phyloP scores from a whole-genome alignment of 352 stramenopile genomes.

The Pythium rishiriense region DNA sequence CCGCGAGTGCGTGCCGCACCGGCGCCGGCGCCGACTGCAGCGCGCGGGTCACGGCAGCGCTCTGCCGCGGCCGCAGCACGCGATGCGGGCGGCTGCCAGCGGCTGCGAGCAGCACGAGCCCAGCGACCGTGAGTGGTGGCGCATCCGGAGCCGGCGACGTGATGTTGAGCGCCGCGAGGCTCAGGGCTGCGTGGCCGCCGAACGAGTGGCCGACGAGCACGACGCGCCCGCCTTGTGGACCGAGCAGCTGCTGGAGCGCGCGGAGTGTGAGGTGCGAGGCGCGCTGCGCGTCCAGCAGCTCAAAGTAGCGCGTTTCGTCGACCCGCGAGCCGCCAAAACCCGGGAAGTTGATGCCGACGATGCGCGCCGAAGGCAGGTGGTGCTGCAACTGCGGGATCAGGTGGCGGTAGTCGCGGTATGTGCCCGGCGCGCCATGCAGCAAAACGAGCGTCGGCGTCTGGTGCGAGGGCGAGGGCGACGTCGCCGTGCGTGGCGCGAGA shows the following conservation, averaged over 20 bases:
- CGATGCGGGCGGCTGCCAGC: constrained; percentile 51
- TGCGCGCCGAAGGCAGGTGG: constrained; percentile 31
- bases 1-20: constrained; percentile 24
- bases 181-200: constrained; percentile 51
- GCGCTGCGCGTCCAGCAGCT: constrained; percentile 37
- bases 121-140: constrained; percentile 33
- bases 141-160: constrained; percentile 16
- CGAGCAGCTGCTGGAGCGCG: constrained; percentile 42
- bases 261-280: constrained; percentile 41
- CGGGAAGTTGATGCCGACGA: constrained; percentile 63
- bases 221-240: constrained; percentile 29
- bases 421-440: constrained; percentile 63
- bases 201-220: constrained; percentile 74
- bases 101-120: constrained; percentile 48
- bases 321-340: constrained; percentile 55
- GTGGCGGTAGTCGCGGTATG: constrained; percentile 65
- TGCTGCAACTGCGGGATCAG: constrained; percentile 52
- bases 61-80: constrained; percentile 36
- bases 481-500: not conserved
- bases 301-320: constrained; percentile 42
- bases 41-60: constrained; percentile 34
- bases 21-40: constrained; percentile 32
- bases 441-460: constrained; percentile 48
- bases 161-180: constrained; percentile 45
- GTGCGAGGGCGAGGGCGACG: constrained; percentile 1